These are phyloP conservation scores for Pisolithus orientalis DNA, from an alignment of 768 basidiomycete species.

Conservation along the genomic window DNA sequence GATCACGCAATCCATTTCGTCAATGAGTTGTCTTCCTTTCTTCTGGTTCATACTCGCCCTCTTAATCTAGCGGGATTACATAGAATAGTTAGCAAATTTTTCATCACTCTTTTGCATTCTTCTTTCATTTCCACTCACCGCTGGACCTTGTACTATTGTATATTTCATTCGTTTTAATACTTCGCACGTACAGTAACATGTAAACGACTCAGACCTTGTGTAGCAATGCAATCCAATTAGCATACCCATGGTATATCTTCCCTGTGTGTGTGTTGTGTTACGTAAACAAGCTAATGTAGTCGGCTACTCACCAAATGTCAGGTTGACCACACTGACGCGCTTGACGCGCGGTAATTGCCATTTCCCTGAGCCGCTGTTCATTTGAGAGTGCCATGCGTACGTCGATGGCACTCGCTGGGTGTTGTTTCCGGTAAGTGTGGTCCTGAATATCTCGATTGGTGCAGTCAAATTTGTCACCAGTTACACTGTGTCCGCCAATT, in stretches of 20 bases:
- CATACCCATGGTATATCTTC: neutral
- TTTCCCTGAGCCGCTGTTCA: neutral
- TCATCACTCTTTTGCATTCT: neutral
- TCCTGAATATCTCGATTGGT: constrained; percentile 2
- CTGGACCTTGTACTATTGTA: constrained; percentile 4
- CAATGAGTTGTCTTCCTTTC: constrained; percentile 21
- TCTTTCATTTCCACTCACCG: constrained; percentile 12
- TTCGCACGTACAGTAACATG: constrained; percentile 1
- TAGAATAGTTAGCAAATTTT: neutral
- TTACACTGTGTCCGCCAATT: constrained; percentile 4
- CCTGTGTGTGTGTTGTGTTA: neutral
- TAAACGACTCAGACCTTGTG: constrained; percentile 1
- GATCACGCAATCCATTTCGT: constrained; percentile 50
- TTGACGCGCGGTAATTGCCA: neutral
- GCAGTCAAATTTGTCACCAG: constrained; percentile 1
- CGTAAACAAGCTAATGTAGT: neutral
- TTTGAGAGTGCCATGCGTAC: too few relatives aligned
- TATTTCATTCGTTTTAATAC: constrained; percentile 10
- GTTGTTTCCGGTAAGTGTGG: neutral
- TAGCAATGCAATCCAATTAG: neutral
- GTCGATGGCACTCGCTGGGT: neutral
- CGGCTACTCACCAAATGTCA: neutral
- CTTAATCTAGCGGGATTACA: neutral
- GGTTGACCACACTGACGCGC: too few relatives aligned
- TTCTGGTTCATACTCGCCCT: constrained; percentile 5